Evolutionary conservation across 768 basidiomycete species (phyloP), one percentile per base, ranked within the genome.

Genomic region (Podaxis carcinomalis): DNA sequence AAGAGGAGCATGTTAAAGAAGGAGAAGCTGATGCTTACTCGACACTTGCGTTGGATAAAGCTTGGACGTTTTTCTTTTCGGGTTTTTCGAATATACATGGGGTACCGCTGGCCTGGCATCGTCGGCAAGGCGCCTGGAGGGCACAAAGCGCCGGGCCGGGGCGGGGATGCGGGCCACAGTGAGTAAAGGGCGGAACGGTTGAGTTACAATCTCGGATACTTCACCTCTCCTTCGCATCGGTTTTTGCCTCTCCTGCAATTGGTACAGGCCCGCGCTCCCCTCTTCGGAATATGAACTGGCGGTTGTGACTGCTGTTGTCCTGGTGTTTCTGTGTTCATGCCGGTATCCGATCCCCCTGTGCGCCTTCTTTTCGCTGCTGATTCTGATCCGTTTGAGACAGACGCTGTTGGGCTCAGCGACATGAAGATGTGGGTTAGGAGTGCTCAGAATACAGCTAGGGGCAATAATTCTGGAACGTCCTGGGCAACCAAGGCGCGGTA

Each of bases 201-300:
- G 63, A 64, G 66, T 72, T 71, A 71, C 68, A 67, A 68, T 71
- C 63, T 65, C 62, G 54, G 66, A 66, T 63, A 64, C 71, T 83
- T 71, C 69, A 92, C 92, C 83, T 93, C 92, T 75, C 92, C 92
- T 77, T 95, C 93, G 71, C 93, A 95, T 72, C 92, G 81, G 79
- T 95, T 95, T 80, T 94, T 95, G 61, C 92, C 92, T 68, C 92
- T 92, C 72, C 92, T 86, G 75, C 92, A 94, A 64, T 88, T 85
- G 14, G 92, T 93, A 72, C 92, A 94, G 57, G 92, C 92, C 64
- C 91, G 80, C 58, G 91, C 90, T n/a, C 92, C 92, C 68, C 92
- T 82, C 81, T 93, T 94, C 47, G 92, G 90, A 66, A 92, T 89
- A 73, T 93, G 89, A n/a, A 78, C 69, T 32, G 78, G 32, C 57